Conservation (phyloP, 1,284 basidiomycete genomes). For the Pseudozyma sp. region DNA sequence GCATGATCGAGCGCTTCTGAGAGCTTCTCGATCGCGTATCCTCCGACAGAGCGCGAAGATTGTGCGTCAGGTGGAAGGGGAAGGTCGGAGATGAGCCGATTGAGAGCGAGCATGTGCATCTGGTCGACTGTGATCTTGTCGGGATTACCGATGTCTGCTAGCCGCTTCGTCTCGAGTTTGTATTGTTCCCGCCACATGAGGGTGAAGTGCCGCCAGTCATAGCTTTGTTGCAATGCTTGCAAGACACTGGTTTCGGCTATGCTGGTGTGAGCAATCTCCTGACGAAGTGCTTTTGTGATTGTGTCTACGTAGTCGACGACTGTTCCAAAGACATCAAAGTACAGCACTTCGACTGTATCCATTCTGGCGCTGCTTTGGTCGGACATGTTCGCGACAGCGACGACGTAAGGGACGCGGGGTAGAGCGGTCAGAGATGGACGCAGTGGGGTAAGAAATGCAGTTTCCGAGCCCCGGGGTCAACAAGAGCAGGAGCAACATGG, state of each 20-base stretch:
- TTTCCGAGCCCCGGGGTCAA: too few species aligned
- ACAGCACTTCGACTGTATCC: constrained; percentile 20
- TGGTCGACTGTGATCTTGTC: constrained; percentile 39
- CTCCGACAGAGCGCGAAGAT: neutral
- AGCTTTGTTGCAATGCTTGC: constrained; percentile 14
- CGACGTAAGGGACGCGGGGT: too few species aligned
- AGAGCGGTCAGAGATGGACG: too few species aligned
- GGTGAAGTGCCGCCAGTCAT: constrained; percentile 42
- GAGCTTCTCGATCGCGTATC: neutral
- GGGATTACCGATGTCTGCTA: constrained; percentile 29
- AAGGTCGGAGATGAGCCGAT: constrained; percentile 20
- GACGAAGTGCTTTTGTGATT: constrained; percentile 25
- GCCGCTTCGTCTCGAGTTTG: constrained; percentile 21
- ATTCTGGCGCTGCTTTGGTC: neutral
- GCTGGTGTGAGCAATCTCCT: constrained; percentile 9
- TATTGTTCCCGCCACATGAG: constrained; percentile 30
- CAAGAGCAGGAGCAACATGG: too few species aligned
- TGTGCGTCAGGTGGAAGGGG: constrained; percentile 1
- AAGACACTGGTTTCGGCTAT: neutral
- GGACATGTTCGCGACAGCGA: neutral
- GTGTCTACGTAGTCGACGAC: constrained; percentile 42
- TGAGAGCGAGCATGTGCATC: constrained; percentile 32
- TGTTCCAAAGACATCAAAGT: constrained; percentile 44
- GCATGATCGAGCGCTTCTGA: constrained; percentile 21
- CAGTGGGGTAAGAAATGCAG: too few species aligned